These are phyloP conservation scores for Amanita pallidorosea DNA, from an alignment of 768 basidiomycete species.

Conservation along the genomic window DNA sequence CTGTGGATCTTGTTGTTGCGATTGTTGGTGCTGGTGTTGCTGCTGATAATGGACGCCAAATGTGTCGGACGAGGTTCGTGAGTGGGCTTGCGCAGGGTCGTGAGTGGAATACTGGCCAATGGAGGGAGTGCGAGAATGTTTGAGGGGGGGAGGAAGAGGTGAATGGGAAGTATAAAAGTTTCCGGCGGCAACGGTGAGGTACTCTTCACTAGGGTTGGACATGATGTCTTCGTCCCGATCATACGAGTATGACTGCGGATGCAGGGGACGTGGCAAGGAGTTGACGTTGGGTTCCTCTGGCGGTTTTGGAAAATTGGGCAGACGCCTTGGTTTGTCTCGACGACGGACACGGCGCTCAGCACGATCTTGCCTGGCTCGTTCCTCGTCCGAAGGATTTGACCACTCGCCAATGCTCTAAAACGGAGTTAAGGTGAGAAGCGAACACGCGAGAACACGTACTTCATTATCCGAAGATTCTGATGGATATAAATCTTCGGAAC, in stretches of 20 bases:
- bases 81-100: conserved; percentile 57
- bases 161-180: conserved; percentile 35
- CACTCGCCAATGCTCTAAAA: conserved; percentile 75
- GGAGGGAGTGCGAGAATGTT: conserved; percentile 58
- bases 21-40: conserved; percentile 12
- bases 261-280: not conserved
- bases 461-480: conserved; percentile 55
- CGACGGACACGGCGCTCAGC: conserved; percentile 53
- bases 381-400: conserved; percentile 89
- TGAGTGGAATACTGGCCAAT: conserved; percentile 42
- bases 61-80: conserved; percentile 36
- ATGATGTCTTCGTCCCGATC: conserved; percentile 53
- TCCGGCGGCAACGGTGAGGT: conserved; percentile 30
- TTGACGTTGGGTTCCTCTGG: conserved; percentile 41
- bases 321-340: conserved; percentile 53
- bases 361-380: conserved; percentile 62
- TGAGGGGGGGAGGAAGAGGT: conserved; percentile 44
- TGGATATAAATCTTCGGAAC: conserved; percentile 57
- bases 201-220: conserved; percentile 77
- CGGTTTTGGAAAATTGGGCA: conserved; percentile 76
- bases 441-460: conserved; percentile 28
- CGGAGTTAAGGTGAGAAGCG: conserved; percentile 5
- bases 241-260: conserved; percentile 13
- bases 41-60: conserved; percentile 14
- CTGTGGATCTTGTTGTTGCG: conserved; percentile 6